A percentile compares a stretch with the other conserved stretches of the same genome.
Evolutionary conservation across 2,329 filamentous ascomycete species (phyloP).

Genomic region (Grosmannia huntii): DNA sequence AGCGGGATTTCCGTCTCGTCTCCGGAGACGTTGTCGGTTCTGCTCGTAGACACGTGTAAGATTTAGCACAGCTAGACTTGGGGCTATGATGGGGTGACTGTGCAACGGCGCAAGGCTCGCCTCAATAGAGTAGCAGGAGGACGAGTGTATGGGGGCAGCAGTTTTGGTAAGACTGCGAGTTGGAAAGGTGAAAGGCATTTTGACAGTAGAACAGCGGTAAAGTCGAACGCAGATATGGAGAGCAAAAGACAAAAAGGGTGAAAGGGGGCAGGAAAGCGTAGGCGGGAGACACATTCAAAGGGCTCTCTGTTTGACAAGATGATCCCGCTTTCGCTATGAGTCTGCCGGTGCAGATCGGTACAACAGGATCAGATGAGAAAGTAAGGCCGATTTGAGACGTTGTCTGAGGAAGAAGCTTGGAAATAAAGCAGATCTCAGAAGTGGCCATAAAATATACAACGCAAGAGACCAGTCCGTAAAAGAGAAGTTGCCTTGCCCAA

Average conservation of each 20-base stretch:
- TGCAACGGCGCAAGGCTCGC: background rate
- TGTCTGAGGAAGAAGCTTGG: background rate
- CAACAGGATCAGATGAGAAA: background rate
- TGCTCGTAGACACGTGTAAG: constrained; percentile 50
- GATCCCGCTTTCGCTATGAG: background rate
- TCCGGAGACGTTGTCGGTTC: constrained; percentile 39
- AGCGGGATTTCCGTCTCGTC: constrained; percentile 26
- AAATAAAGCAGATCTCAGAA: too few species aligned
- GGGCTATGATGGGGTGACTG: constrained; percentile 19
- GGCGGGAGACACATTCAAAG: background rate
- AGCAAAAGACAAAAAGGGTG: background rate
- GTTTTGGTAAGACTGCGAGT: background rate
- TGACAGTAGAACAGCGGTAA: background rate
- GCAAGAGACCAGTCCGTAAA: background rate
- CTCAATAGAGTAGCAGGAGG: background rate
- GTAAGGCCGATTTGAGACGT: background rate
- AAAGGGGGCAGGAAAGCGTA: background rate
- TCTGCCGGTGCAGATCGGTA: background rate
- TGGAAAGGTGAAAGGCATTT: background rate
- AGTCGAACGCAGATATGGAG: background rate
- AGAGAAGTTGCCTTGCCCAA: background rate
- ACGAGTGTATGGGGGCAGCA: background rate
- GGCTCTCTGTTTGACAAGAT: background rate
- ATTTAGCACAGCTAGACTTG: constrained; percentile 50
- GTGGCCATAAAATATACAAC: background rate